Percentiles rank a stretch among this genome's conserved stretches.
phyloP scores from a whole-genome alignment of 495 filamentous ascomycete genomes.

The Annulohypoxylon stygium region DNA sequence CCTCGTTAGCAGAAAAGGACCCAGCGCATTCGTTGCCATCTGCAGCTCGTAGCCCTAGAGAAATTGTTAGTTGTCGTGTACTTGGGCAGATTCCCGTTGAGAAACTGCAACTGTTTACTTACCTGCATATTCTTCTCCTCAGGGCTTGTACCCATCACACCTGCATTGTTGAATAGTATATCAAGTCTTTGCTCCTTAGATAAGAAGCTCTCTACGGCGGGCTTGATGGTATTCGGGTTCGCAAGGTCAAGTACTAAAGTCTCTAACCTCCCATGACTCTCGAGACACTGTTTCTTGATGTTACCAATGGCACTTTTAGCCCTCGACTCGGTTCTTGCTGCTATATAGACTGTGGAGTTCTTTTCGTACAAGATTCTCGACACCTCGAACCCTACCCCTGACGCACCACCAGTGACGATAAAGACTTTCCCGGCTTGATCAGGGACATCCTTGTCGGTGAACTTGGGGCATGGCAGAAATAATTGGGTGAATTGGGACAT shows the following conservation, averaged over 20 bases:
- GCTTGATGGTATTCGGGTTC: neutral
- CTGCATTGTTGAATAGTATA: constrained; percentile 43
- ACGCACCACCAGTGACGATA: constrained; percentile 63
- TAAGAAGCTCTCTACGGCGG: neutral
- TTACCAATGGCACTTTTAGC: constrained; percentile 38
- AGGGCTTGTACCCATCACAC: constrained; percentile 52
- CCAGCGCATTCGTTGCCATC: constrained; percentile 58
- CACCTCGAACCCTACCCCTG: constrained; percentile 62
- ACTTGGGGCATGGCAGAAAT: constrained; percentile 50
- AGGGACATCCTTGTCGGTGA: constrained; percentile 44
- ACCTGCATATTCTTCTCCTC: constrained; percentile 44
- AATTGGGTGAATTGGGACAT: constrained; percentile 36
- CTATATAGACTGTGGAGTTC: constrained; percentile 65
- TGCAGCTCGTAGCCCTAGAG: constrained; percentile 55
- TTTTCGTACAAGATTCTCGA: constrained; percentile 57
- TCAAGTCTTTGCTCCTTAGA: constrained; percentile 14
- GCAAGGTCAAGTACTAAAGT: constrained; percentile 38
- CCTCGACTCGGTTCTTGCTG: constrained; percentile 54
- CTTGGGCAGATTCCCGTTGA: neutral
- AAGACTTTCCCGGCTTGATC: constrained; percentile 48
- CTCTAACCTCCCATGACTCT: constrained; percentile 32
- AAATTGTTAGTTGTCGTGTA: constrained; percentile 6
- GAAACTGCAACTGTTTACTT: neutral
- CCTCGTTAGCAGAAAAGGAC: constrained; percentile 57
- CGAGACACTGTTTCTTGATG: constrained; percentile 34